phyloP scores from a whole-genome alignment of 2,329 filamentous ascomycete genomes.

The Rutstroemia sydowiana region DNA sequence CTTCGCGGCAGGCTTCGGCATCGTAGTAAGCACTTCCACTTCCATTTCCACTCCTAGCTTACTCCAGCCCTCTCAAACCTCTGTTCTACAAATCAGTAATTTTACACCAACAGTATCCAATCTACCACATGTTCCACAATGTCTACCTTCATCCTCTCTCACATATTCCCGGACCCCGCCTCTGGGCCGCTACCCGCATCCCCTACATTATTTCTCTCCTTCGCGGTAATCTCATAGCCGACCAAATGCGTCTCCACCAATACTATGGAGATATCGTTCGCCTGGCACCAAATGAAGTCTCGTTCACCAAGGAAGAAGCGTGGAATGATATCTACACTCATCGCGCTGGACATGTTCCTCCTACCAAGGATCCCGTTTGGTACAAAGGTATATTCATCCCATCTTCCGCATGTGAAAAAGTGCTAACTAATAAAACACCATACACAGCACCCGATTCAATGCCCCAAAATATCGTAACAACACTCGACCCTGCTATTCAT shows the following conservation, averaged over 20 bases:
- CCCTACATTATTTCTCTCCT: neutral
- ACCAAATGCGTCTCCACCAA: neutral
- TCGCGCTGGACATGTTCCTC: neutral
- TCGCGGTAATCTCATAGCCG: neutral
- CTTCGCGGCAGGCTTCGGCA: too few relatives aligned
- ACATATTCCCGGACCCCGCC: neutral
- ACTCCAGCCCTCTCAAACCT: too few relatives aligned
- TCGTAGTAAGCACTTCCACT: too few relatives aligned
- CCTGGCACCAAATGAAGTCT: constrained; percentile 16
- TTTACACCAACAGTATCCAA: too few relatives aligned
- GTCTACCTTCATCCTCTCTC: neutral
- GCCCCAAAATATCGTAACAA: neutral
- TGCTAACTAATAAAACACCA: neutral
- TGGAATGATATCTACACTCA: neutral
- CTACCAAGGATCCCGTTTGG: neutral
- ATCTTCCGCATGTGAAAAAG: neutral
- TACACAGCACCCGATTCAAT: neutral
- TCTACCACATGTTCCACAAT: neutral
- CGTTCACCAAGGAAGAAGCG: neutral
- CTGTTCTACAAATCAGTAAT: too few relatives aligned
- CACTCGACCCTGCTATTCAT: neutral
- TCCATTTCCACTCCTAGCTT: too few relatives aligned
- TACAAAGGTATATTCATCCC: neutral
- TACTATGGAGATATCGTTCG: constrained; percentile 29
- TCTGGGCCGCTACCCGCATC: neutral